phyloP scores from a whole-genome alignment of 495 filamentous ascomycete genomes.

The Penicillium paradoxum region DNA sequence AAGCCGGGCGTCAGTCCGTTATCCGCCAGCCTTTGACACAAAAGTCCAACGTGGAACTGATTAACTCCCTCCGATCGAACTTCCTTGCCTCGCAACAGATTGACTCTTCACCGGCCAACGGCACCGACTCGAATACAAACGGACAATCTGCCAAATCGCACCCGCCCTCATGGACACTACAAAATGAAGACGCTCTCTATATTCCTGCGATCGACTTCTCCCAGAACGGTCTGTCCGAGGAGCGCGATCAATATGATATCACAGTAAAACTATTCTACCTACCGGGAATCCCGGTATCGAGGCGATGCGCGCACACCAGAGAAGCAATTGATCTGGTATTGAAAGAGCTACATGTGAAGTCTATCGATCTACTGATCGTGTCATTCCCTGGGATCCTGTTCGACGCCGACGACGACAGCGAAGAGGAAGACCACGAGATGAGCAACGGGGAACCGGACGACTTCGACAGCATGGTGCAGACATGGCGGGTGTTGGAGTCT shows the following conservation, averaged over 20 bases:
- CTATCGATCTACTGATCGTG: constrained; percentile 84
- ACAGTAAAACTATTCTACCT: constrained; percentile 93
- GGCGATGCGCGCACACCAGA: constrained; percentile 59
- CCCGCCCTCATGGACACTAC: constrained; percentile 56
- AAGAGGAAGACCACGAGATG: constrained; percentile 58
- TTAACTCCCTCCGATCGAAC: constrained; percentile 76
- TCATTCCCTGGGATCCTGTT: constrained; percentile 93
- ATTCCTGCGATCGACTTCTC: constrained; percentile 73
- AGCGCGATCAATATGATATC: constrained; percentile 79
- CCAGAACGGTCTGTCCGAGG: constrained; percentile 67
- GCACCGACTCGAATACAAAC: background rate
- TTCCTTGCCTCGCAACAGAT: constrained; percentile 67
- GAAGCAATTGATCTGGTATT: constrained; percentile 76
- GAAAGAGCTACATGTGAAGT: constrained; percentile 66
- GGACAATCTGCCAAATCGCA: constrained; percentile 10
- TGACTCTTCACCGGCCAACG: constrained; percentile 26
- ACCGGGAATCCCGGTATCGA: constrained; percentile 56
- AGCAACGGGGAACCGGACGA: constrained; percentile 49
- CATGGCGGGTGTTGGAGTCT: constrained; percentile 67
- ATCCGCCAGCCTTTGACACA: constrained; percentile 67
- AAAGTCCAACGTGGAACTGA: constrained; percentile 84
- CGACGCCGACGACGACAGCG: constrained; percentile 83
- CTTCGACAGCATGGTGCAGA: constrained; percentile 63
- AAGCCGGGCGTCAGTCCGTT: constrained; percentile 66
- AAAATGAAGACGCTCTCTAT: constrained; percentile 56